phyloP scores from a whole-genome alignment of 306 rosid species.

The Hippophae gyantsensis region DNA sequence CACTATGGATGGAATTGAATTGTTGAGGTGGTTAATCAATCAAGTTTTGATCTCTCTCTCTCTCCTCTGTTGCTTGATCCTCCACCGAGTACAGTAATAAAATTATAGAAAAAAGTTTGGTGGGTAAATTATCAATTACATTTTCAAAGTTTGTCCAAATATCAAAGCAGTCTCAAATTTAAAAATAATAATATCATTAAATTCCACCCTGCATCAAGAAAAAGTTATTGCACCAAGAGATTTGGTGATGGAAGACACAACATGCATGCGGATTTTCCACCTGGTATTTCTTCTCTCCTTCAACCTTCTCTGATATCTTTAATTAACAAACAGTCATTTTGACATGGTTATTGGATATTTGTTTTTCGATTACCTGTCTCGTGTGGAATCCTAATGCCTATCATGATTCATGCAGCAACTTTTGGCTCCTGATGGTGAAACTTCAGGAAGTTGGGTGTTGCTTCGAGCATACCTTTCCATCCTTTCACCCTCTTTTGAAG shows the following conservation, averaged over 20 bases:
- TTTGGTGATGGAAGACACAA: conserved; percentile 31
- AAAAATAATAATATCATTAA: no score
- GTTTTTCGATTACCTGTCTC: conserved; percentile 62
- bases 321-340: conserved; percentile 21
- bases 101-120: no score
- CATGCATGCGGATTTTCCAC: conserved; percentile 67
- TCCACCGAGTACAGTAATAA: no score
- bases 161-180: no score
- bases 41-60: no score
- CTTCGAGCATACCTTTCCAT: conserved; percentile 84
- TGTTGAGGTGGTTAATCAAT: no score
- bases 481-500: conserved; percentile 43
- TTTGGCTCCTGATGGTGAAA: conserved; percentile 53
- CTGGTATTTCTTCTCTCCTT: conserved; percentile 74
- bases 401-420: conserved; percentile 33
- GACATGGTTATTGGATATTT: conserved; percentile 51
- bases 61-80: no score
- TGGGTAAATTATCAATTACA: no score
- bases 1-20: no score
- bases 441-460: conserved; percentile 51
- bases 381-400: conserved; percentile 67
- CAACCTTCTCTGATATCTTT: conserved; percentile 22
- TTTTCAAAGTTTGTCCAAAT: no score
- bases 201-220: no score
- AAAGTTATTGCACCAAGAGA: conserved; percentile 25